phyloP scores from a whole-genome alignment of 495 filamentous ascomycete genomes.

The Neurospora sp. region DNA sequence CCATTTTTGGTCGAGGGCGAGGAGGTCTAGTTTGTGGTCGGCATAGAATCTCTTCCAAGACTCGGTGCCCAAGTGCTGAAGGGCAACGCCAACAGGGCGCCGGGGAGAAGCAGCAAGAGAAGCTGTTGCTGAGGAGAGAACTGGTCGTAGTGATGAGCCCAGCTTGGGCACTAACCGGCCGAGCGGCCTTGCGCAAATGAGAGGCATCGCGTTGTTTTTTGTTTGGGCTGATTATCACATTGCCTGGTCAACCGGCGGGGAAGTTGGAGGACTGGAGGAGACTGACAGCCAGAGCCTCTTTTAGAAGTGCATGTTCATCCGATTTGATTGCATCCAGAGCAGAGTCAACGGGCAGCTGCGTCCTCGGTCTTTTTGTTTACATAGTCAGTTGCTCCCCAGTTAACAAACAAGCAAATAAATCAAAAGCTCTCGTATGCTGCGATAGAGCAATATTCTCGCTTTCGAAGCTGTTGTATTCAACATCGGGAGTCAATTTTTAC shows the following conservation, averaged over 20 bases:
- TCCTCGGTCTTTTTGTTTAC: neutral
- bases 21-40: slow-evolving; percentile 46
- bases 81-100: slow-evolving; percentile 1
- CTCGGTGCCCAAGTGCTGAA: slow-evolving; percentile 6
- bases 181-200: slow-evolving; percentile 20
- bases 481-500: neutral
- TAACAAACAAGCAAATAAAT: neutral
- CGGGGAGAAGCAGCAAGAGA: neutral
- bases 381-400: neutral
- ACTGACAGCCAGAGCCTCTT: neutral
- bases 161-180: slow-evolving; percentile 17
- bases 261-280: neutral
- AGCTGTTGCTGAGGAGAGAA: neutral
- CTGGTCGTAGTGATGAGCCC: slow-evolving; percentile 5
- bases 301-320: neutral
- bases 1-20: slow-evolving; percentile 68
- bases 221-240: neutral
- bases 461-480: neutral
- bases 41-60: slow-evolving; percentile 20
- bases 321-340: neutral
- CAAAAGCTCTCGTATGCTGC: neutral
- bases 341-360: neutral
- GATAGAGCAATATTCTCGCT: neutral
- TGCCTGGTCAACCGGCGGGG: neutral
- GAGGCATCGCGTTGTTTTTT: slow-evolving; percentile 22